Evolutionary conservation across 139 green algal genomes (phyloP), one percentile per base, ranked within the genome.

Genomic region (Tetradesmus lagerheimii): DNA sequence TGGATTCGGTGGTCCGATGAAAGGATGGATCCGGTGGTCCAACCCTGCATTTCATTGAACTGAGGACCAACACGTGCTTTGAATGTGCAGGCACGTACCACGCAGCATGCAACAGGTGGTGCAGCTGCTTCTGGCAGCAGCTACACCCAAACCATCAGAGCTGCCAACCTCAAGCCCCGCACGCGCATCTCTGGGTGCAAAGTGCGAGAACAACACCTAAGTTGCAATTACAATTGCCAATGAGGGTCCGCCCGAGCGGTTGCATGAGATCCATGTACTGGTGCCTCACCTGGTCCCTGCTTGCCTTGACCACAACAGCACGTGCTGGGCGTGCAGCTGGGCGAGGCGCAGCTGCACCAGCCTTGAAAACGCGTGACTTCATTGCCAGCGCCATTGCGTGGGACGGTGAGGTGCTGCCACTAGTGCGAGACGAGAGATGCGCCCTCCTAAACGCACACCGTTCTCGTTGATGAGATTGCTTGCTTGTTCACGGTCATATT

Each of bases 211-310:
- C 16, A 27, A 5, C 64, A 75, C 64, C 64, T 18, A 62, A 14
- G 6, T 20, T 62, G 47, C 47, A n/a, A n/a, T n/a, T 62, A 20
- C 31, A 38, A 23, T 25, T 20, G 71, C 71, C 31, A 38, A 79
- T 79, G 31, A 79, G 71, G 4, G 12, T 35, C 14, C 11, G 9
- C 0, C 4, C 9, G 20, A 8, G 71, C 3, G 8, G 71, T 25
- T 38, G 5, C 29, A 39, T 2, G 1, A 41, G 31, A 79, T 20
- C n/a, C 31, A 15, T 41, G 1, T 20, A 20, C 71, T 38, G 31
- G 71, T 41, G 71, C 71, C 71, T n/a, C 64, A 80, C 83, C 83
- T 80, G 57, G 29, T 71, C 35, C 38, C 41, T 88, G 83, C 43
- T 41, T n/a, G 83, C 83, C 47, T 43, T 35, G 25, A 50, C 83